Evolutionary conservation across 129 eudicot genomes (phyloP).

Genomic region (Escallonia rubra): DNA sequence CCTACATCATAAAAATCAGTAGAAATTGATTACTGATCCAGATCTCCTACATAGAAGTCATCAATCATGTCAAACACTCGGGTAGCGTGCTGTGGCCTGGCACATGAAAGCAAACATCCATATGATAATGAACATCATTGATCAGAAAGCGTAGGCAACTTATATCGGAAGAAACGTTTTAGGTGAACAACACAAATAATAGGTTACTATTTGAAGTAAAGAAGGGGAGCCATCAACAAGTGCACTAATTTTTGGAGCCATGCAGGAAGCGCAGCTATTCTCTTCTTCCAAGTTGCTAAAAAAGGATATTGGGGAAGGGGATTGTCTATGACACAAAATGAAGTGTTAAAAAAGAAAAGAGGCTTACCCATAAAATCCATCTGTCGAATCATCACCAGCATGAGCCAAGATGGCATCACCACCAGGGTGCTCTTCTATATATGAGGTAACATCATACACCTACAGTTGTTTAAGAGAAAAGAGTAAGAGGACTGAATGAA

Average conservation of each 20-base stretch:
- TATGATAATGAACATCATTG: neutral
- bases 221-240: too few species aligned
- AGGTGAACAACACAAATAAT: too few species aligned
- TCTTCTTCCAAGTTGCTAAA: too few species aligned
- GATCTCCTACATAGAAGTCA: slow-evolving; percentile 71
- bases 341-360: slow-evolving; percentile 3
- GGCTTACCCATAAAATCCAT: slow-evolving; percentile 83
- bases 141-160: neutral
- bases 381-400: slow-evolving; percentile 94
- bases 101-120: slow-evolving; percentile 1
- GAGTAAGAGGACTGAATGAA: neutral
- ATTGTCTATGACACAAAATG: neutral
- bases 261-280: too few species aligned
- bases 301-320: too few species aligned
- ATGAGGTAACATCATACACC: slow-evolving; percentile 93
- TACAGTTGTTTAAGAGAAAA: slow-evolving; percentile 8
- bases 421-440: slow-evolving; percentile 98
- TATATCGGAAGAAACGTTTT: too few species aligned
- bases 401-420: slow-evolving; percentile 93
- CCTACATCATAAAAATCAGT: too few species aligned
- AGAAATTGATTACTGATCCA: slow-evolving; percentile 28
- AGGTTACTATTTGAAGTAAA: too few species aligned
- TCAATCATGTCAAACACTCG: slow-evolving; percentile 87
- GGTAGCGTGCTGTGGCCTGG: slow-evolving; percentile 94
- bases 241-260: too few species aligned